Evolutionary conservation across 2,329 filamentous ascomycete species (phyloP).

Genomic region (Talaromyces pinophilus): DNA sequence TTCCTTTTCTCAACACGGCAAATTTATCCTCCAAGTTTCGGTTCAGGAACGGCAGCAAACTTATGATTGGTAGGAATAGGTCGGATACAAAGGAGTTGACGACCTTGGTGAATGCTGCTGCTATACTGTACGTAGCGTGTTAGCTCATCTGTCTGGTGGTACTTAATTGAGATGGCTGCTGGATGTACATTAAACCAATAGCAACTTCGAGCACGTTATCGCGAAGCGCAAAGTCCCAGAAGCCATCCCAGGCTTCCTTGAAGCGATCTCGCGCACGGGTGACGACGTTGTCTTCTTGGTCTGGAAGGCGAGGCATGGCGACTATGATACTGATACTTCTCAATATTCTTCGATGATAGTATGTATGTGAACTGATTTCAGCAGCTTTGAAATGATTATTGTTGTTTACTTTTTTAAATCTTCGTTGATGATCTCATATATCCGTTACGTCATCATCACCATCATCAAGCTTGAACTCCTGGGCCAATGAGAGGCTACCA

Average conservation of each 20-base stretch:
- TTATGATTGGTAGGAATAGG: slow-evolving; percentile 11
- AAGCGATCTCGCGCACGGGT: neutral
- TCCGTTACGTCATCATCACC: neutral
- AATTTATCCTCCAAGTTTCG: slow-evolving; percentile 15
- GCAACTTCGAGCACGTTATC: slow-evolving; percentile 18
- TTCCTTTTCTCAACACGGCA: slow-evolving; percentile 7
- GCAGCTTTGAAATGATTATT: neutral
- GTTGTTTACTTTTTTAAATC: neutral
- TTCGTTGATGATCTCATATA: neutral
- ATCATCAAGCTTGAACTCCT: neutral
- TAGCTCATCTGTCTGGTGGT: neutral
- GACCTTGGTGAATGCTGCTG: slow-evolving; percentile 16
- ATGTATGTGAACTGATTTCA: neutral
- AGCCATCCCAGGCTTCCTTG: slow-evolving; percentile 13
- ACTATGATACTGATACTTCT: too few species aligned
- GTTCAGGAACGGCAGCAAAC: slow-evolving; percentile 6
- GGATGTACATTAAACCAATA: slow-evolving; percentile 14
- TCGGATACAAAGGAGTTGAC: slow-evolving; percentile 17
- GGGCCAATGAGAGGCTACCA: neutral
- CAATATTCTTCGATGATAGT: neutral
- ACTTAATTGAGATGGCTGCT: neutral
- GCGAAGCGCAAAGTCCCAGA: slow-evolving; percentile 17
- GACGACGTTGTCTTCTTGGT: slow-evolving; percentile 2
- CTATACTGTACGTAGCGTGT: neutral
- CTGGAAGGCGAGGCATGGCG: slow-evolving; percentile 5